These are phyloP conservation scores for Diaporthe ilicicola DNA, from an alignment of 2,329 filamentous ascomycete species.

Conservation along the genomic window DNA sequence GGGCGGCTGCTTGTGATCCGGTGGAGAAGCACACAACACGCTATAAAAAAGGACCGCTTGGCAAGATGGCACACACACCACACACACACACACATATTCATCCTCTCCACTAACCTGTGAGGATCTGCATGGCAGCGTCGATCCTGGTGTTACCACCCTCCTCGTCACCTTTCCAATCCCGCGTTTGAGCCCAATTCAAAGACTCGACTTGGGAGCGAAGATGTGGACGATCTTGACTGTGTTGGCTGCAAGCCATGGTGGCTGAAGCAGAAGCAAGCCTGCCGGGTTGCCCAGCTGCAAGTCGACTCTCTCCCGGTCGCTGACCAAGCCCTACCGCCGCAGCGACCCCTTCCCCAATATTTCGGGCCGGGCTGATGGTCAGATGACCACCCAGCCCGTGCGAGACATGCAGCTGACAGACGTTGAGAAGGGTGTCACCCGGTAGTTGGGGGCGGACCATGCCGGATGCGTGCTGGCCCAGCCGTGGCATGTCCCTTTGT, in stretches of 20 bases:
- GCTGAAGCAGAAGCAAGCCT: neutral
- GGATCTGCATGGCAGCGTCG: neutral
- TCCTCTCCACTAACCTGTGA: neutral
- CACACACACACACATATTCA: neutral
- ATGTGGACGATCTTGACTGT: too few relatives aligned
- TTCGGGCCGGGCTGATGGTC: neutral
- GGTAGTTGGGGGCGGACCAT: constrained; percentile 19
- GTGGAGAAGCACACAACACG: neutral
- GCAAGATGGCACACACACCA: constrained; percentile 10
- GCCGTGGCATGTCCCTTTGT: constrained; percentile 20
- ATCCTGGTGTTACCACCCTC: neutral
- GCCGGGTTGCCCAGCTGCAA: too few relatives aligned
- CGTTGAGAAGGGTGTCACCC: neutral
- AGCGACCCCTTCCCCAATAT: too few relatives aligned
- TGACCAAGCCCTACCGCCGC: neutral
- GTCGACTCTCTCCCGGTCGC: too few relatives aligned
- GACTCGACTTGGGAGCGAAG: too few relatives aligned
- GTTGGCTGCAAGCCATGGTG: neutral
- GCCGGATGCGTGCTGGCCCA: constrained; percentile 5
- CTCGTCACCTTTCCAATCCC: neutral
- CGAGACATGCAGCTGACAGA: neutral
- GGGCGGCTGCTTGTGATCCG: constrained; percentile 11
- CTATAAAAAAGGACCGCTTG: constrained; percentile 5
- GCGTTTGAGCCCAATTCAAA: neutral
- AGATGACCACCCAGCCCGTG: constrained; percentile 3